Percentiles rank a stretch among this genome's conserved stretches.
phyloP scores from a whole-genome alignment of 495 filamentous ascomycete species.

The Hyaloscypha variabilis region DNA sequence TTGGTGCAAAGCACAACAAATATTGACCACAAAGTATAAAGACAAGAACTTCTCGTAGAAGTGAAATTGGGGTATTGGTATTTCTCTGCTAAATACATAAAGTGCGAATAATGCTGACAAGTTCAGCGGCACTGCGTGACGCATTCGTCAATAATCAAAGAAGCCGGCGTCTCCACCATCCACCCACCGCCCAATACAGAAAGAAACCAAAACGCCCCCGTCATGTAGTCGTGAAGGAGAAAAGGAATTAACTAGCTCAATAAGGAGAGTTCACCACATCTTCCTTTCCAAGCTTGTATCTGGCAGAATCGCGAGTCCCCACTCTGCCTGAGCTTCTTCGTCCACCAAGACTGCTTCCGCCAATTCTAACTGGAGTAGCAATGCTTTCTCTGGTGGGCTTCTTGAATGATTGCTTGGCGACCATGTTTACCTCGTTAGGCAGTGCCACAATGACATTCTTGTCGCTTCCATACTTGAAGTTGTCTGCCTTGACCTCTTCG shows the following conservation, averaged over 20 bases:
- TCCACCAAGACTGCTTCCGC: conserved; percentile 36
- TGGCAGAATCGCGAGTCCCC: conserved; percentile 51
- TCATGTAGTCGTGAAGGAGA: background rate
- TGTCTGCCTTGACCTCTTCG: conserved; percentile 97
- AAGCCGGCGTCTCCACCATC: background rate
- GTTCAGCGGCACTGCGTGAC: conserved; percentile 24
- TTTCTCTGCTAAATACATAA: conserved; percentile 28
- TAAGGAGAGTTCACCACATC: conserved; percentile 88
- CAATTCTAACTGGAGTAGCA: conserved; percentile 47
- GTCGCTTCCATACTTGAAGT: conserved; percentile 95
- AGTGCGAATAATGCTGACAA: conserved; percentile 25
- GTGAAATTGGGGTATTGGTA: conserved; percentile 24
- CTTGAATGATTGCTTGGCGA: conserved; percentile 80
- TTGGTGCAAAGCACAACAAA: background rate
- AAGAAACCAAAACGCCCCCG: conserved; percentile 7
- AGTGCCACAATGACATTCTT: conserved; percentile 97
- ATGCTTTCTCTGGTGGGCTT: conserved; percentile 94
- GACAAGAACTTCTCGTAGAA: background rate
- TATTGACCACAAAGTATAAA: background rate
- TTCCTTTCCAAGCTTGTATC: conserved; percentile 65
- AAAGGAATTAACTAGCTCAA: conserved; percentile 36
- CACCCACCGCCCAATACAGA: background rate
- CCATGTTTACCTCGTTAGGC: conserved; percentile 98
- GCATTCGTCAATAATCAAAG: background rate
- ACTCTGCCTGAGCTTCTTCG: conserved; percentile 52